These are phyloP conservation scores for Kitagawia praeruptora DNA, from an alignment of 129 eudicot genomes.

Conservation along the genomic window DNA sequence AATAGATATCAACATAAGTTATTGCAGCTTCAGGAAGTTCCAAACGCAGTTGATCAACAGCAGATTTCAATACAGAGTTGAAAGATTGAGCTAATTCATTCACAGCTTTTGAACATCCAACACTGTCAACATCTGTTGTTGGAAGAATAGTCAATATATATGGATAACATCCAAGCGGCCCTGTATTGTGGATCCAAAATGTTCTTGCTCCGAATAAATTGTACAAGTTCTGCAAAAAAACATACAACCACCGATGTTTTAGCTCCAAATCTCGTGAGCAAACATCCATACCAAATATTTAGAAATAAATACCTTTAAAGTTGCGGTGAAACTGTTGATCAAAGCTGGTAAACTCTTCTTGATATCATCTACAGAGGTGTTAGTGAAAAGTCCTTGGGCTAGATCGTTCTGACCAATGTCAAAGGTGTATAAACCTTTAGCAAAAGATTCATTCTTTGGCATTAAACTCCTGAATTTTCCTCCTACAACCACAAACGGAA, in stretches of 20 bases:
- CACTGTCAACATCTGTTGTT: neutral
- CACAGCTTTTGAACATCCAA: slow-evolving; percentile 2
- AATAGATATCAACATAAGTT: slow-evolving; percentile 1
- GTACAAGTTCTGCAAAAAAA: neutral
- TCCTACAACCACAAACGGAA: neutral
- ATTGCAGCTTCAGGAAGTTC: slow-evolving; percentile 4
- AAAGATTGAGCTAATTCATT: slow-evolving; percentile 10
- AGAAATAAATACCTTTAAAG: neutral
- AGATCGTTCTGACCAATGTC: slow-evolving; percentile 14
- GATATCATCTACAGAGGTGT: neutral
- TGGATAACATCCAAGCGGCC: slow-evolving; percentile 14
- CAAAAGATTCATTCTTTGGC: neutral
- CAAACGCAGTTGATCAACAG: neutral
- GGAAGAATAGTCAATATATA: neutral
- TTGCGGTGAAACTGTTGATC: neutral
- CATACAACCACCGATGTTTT: neutral
- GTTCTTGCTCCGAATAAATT: slow-evolving; percentile 2
- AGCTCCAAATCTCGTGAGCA: no score
- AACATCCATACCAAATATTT: neutral
- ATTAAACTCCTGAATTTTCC: neutral
- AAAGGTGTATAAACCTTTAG: slow-evolving; percentile 6
- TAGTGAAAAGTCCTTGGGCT: neutral
- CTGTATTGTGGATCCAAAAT: slow-evolving; percentile 17
- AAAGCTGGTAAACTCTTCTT: neutral
- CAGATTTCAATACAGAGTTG: neutral